Evolutionary conservation across 1,284 basidiomycete species (phyloP), one percentile per base, ranked within the genome.

Genomic region (Moniliophthora roreri): DNA sequence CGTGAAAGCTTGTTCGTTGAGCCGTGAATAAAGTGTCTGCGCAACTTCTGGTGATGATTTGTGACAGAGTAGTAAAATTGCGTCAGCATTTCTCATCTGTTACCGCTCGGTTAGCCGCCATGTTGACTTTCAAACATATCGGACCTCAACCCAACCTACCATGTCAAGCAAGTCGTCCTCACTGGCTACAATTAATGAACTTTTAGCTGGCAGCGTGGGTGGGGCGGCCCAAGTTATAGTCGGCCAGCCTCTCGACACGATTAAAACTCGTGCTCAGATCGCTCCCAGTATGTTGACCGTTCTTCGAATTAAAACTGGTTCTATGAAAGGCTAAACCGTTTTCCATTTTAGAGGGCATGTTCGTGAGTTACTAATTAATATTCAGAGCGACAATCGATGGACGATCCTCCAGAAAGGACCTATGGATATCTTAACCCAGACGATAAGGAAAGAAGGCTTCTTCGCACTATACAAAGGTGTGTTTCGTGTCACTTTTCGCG

Each of bases 391-490:
- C 15, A 32, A n/a, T 32, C 47, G 23, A 20, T 35, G n/a, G 18
- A 26, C 23, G 28, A 32, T 16, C 24, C 10, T 20, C 11, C 54
- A 94, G 90, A 94, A 89, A 79, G 94, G 94, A 4, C 93, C 95
- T 0, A 87, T 93, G 82, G 94, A 97, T 65, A 93, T 97, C 56
- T 71, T 94, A 8, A 62, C 69, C 8, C 86, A 91, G 68, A 97
- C 95, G 0, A 60, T 95, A 36, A 71, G 83, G 56, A 95, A 92
- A 55, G 95, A 97, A 67, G 95, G 95, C 0, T 81, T 94, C 63
- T 80, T 95, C 54, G 95, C 92, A 6, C 69, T 98, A 37, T 97
- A 96, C 75, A 97, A 98, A 77, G 94, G 94, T 86, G 46, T 39
- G 65, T 48, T 15, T 10, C 15, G 55, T 26, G 24, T 40, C 21